These are phyloP conservation scores for Arachis stenosperma DNA, from an alignment of 306 rosid genomes.

Conservation along the genomic window DNA sequence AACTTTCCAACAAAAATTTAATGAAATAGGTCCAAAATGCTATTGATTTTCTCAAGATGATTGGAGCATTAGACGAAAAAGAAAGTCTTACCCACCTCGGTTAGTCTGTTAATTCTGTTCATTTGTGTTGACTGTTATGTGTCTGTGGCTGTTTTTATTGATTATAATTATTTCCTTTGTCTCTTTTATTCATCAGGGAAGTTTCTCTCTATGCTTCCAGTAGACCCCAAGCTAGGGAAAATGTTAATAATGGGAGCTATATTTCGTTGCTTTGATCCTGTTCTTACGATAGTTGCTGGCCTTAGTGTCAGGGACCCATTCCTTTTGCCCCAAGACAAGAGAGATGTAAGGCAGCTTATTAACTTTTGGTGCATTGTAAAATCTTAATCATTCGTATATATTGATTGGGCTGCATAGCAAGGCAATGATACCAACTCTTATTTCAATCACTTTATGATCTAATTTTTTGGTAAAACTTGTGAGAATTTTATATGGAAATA, in stretches of 20 bases:
- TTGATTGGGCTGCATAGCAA: conserved; percentile 33
- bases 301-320: conserved; percentile 98
- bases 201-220: conserved; percentile 90
- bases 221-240: conserved; percentile 97
- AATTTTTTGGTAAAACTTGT: conserved; percentile 7
- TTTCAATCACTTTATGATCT: conserved; percentile 6
- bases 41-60: conserved; percentile 82
- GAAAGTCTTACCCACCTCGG: conserved; percentile 89
- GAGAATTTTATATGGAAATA: conserved; percentile 25
- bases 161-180: conserved; percentile 29
- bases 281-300: conserved; percentile 91
- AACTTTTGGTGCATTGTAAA: conserved; percentile 36
- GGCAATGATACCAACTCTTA: conserved; percentile 12
- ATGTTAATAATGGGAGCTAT: conserved; percentile 96
- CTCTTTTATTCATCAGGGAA: conserved; percentile 60
- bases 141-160: conserved; percentile 12
- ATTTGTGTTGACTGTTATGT: conserved; percentile 14
- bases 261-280: conserved; percentile 95
- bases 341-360: conserved; percentile 67
- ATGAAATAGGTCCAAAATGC: conserved; percentile 92
- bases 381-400: conserved; percentile 7
- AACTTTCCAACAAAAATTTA: conserved; percentile 22
- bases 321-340: conserved; percentile 96
- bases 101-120: conserved; percentile 47
- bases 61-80: conserved; percentile 90